Conservation (phyloP, 371 early-diverging fungal species). For the Mortierella sp. region DNA sequence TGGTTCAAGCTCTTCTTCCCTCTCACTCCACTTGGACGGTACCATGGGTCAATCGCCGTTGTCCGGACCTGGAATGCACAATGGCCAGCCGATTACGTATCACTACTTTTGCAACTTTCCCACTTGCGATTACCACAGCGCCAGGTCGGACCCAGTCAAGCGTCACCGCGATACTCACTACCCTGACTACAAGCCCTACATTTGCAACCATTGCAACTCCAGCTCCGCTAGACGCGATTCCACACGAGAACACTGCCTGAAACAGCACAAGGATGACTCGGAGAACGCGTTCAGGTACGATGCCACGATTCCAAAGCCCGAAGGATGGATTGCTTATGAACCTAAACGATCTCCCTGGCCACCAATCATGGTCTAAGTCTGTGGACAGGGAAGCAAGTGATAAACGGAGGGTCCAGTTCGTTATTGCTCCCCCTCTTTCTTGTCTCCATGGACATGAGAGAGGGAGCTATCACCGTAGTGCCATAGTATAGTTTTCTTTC, state of each 20-base stretch:
- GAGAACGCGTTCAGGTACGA: slow-evolving; percentile 50
- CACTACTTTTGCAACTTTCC: slow-evolving; percentile 52
- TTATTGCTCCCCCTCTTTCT: slow-evolving; percentile 1
- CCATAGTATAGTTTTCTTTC: background rate
- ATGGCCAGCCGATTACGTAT: slow-evolving; percentile 37
- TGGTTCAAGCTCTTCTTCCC: slow-evolving; percentile 34
- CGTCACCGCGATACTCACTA: slow-evolving; percentile 53
- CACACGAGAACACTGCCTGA: slow-evolving; percentile 49
- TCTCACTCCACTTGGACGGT: slow-evolving; percentile 13
- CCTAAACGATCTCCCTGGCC: slow-evolving; percentile 54
- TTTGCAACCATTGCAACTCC: slow-evolving; percentile 50
- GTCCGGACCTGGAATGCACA: slow-evolving; percentile 4
- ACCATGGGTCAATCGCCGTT: background rate
- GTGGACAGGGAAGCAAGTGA: background rate
- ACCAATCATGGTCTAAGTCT: slow-evolving; percentile 38
- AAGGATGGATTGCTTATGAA: slow-evolving; percentile 53
- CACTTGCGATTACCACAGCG: slow-evolving; percentile 52
- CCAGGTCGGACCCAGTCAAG: slow-evolving; percentile 53
- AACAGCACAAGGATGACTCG: slow-evolving; percentile 52
- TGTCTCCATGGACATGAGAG: background rate
- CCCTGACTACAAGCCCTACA: slow-evolving; percentile 53
- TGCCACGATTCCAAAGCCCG: slow-evolving; percentile 42
- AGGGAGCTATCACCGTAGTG: too few species aligned
- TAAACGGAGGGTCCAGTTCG: background rate
- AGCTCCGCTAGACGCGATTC: slow-evolving; percentile 48